Conservation (phyloP, 345 rosid species). For the Moringa oleifera region DNA sequence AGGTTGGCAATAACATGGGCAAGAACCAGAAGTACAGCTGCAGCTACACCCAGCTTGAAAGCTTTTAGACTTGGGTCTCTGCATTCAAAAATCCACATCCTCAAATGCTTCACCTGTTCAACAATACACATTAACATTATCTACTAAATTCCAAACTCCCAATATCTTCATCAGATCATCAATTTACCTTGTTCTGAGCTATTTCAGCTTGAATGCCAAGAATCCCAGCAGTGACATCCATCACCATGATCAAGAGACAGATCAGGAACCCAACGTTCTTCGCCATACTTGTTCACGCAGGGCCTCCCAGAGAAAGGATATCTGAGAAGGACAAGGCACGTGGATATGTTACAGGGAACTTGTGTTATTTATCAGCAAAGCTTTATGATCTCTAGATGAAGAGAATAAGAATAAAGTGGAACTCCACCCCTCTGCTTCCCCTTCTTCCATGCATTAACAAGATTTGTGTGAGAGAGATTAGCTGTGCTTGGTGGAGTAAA, state of each 20-base stretch:
- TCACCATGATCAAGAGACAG: conserved; percentile 30
- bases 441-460: conserved; percentile 4
- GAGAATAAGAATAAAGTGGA: conserved; percentile 25
- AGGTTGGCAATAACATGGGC: conserved; percentile 60
- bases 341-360: conserved; percentile 10
- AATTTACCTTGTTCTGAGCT: conserved; percentile 34
- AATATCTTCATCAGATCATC: background rate
- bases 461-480: conserved; percentile 10
- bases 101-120: conserved; percentile 67
- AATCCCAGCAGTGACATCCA: conserved; percentile 35
- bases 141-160: background rate
- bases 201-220: conserved; percentile 33
- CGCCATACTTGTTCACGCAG: conserved; percentile 12
- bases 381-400: too few relatives aligned
- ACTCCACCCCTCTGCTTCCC: conserved; percentile 9
- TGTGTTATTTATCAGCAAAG: conserved; percentile 18
- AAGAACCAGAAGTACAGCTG: conserved; percentile 47
- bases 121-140: background rate
- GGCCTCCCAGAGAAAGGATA: background rate
- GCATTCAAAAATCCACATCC: conserved; percentile 69
- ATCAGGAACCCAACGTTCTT: conserved; percentile 25
- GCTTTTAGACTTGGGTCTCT: conserved; percentile 76
- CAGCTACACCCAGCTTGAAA: conserved; percentile 70
- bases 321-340: conserved; percentile 13
- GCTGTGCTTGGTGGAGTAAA: conserved; percentile 10